phyloP scores from a whole-genome alignment of 371 early-diverging fungal species.

The Mucor sp. region DNA sequence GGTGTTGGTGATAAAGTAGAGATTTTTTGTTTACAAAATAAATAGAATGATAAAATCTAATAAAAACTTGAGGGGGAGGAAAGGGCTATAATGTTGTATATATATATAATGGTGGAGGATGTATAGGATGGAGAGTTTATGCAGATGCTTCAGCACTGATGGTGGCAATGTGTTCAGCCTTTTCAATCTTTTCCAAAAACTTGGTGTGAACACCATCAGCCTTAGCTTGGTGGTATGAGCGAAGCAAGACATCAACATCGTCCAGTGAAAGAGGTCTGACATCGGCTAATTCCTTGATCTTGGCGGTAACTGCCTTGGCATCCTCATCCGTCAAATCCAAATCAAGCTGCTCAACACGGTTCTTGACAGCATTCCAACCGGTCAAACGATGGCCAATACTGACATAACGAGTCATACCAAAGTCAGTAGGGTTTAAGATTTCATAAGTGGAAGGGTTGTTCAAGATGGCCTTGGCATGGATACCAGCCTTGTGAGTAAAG shows the following conservation, averaged over 20 bases:
- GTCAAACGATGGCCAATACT: conserved; percentile 95
- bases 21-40: conserved; percentile 1
- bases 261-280: conserved; percentile 87
- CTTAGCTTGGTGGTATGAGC: conserved; percentile 36
- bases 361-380: conserved; percentile 98
- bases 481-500: conserved; percentile 98
- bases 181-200: conserved; percentile 29
- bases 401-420: conserved; percentile 97
- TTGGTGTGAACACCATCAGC: conserved; percentile 22
- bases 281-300: conserved; percentile 94
- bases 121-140: conserved; percentile 2
- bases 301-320: conserved; percentile 88
- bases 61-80: neutral
- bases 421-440: conserved; percentile 95
- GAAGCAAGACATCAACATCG: conserved; percentile 74
- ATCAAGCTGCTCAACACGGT: conserved; percentile 89
- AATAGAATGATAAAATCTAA: neutral
- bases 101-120: neutral
- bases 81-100: neutral
- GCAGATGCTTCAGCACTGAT: conserved; percentile 13
- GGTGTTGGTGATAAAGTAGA: neutral
- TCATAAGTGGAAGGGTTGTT: conserved; percentile 97
- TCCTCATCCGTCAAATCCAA: conserved; percentile 85
- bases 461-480: conserved; percentile 97
- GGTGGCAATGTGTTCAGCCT: conserved; percentile 27